Evolutionary conservation across 169 alveolate species (phyloP), one percentile per base, ranked within the genome.

Genomic region (Eimeria necatrix): DNA sequence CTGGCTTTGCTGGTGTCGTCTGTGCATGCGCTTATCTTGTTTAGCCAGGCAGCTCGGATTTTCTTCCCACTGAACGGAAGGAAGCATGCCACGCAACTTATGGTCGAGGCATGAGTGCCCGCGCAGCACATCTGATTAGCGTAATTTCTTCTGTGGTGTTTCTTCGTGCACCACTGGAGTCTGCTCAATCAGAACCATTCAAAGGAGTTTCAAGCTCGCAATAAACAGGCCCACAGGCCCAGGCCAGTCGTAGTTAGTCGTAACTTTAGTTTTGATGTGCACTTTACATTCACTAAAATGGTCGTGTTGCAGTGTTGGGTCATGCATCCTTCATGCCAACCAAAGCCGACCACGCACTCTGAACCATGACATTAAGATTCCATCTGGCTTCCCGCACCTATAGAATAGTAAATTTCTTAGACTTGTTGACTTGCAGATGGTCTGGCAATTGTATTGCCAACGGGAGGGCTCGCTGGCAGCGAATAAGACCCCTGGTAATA

Each of bases 31-130:
- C 81, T 61, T 14, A 53, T 85, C 26, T 48, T 85, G 81, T 85
- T 61, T 41, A 61, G 83, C 24, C 93, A 48, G 24, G 93, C 93
- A 14, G 70, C 81, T 46, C 93, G 93, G 22, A 22, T 85, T 60
- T 85, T 60, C 83, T 41, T 61, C 24, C 93, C 81, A 18, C 24
- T 61, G 51, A 24, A 26, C 8, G 51, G 32, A 0, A 7, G 86
- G 48, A 20, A 20, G 8, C 12, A 48, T 76, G 51, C 6, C 60
- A 20, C 49, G 64, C 64, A 48, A 61, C 48, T 48, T 46, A n/a
- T 76, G 64, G n/a, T n/a, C 48, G 49, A 61, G 48, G 68, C 48
- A 46, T 16, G 14, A 26, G 16, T 3, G 10, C 60, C 32, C 1
- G 41, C 6, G 64, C 86, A 49, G 26, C 41, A 32, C 41, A 32